Evolutionary conservation across 2,329 filamentous ascomycete genomes (phyloP).

Genomic region (Rasamsonia emersonii): DNA sequence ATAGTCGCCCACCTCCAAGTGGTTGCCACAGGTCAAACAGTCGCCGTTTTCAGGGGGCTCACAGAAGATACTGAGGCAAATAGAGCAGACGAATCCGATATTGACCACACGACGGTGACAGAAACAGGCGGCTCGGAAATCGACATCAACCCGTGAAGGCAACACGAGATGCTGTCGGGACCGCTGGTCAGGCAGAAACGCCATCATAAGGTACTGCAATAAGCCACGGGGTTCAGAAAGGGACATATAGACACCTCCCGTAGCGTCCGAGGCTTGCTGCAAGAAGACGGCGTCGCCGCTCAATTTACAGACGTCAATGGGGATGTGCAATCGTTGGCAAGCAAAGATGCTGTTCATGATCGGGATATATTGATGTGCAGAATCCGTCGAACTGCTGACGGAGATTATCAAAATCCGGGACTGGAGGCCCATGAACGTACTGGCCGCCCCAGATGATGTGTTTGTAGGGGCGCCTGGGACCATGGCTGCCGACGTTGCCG

Average conservation of each 20-base stretch:
- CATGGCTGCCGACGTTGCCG: constrained; percentile 12
- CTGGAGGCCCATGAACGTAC: constrained; percentile 45
- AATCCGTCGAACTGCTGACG: constrained; percentile 79
- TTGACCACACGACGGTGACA: constrained; percentile 89
- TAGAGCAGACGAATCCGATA: constrained; percentile 88
- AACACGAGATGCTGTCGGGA: constrained; percentile 59
- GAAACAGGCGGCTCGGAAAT: constrained; percentile 97
- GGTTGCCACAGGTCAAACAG: constrained; percentile 77
- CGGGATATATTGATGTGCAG: constrained; percentile 86
- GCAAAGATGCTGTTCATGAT: constrained; percentile 99
- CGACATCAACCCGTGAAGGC: constrained; percentile 76
- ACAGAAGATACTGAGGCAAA: constrained; percentile 93
- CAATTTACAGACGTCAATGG: constrained; percentile 85
- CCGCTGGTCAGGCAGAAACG: constrained; percentile 66
- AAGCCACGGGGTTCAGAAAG: constrained; percentile 59
- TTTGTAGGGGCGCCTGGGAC: constrained; percentile 9
- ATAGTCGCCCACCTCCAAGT: constrained; percentile 66
- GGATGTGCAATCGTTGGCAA: constrained; percentile 76
- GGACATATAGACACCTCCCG: constrained; percentile 60
- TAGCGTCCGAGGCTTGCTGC: constrained; percentile 77
- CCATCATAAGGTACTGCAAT: constrained; percentile 90
- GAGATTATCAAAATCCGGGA: constrained; percentile 83
- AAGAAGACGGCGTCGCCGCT: constrained; percentile 82
- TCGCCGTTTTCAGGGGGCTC: constrained; percentile 53
- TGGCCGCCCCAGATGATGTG: constrained; percentile 26